Base-by-base conservation (phyloP, 2,329 filamentous ascomycete genomes). In the Paraphaeosphaeria sporulosa region DNA sequence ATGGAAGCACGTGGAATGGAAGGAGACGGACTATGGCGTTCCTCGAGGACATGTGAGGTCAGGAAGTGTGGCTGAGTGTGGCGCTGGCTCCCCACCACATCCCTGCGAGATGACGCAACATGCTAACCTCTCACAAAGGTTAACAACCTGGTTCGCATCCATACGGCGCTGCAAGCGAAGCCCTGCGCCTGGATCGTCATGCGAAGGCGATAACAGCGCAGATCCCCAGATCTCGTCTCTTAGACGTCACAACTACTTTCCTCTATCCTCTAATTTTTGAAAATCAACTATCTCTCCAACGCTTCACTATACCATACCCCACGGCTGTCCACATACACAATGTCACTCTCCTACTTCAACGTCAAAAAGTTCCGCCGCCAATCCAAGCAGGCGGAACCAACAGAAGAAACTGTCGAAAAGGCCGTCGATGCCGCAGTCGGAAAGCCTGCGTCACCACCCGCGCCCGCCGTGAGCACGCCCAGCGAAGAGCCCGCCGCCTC, bases 301-400 rank as follows among this genome's bases (percentile, higher is more conserved):
- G 49, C 46, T 25, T 49, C 36, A 47, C 32, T 50, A 30, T 34
- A 27, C 32, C 30, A 49, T 46, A 40, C 10, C 21, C 12, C 6
- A 38, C 42, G 10, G 21, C 30, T 32, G 19, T 38, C 38, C 13
- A 36, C 30, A 9, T 44, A 23, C 59, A 63, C 48, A 4, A 76
- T 76, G 72, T 64, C 72, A 4, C 69, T 69, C 19, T 76, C 65
- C 8, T 68, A 67, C 53, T 67, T 69, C 58, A 66, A 75, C 48
- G 61, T 76, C 6, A 73, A 76, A 50, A 77, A 76, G 59, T 64
- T 76, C 40, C 71, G 71, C 10, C 70, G 71, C 13, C 71, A 74
- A 57, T 72, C 72, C 2, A 76, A 75, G 61, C 71, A 76, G 57
- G 43, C 62, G 15, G 69, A 67, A 51, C 25, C 65, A 15, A 40